Base-by-base conservation (phyloP, 2,329 filamentous ascomycete genomes). In the Alternaria ventricosa region DNA sequence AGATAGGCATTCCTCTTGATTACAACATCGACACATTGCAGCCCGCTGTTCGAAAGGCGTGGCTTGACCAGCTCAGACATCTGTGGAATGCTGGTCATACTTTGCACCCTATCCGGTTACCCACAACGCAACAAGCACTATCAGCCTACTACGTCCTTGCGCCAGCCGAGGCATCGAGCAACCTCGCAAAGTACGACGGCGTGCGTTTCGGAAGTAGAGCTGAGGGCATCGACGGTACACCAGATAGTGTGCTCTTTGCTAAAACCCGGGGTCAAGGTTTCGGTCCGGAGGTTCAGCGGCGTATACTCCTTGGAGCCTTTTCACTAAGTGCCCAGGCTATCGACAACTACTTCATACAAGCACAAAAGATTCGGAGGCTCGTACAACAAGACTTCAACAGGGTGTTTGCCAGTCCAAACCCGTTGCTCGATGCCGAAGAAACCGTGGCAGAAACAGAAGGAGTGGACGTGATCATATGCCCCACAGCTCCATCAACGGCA, bases 131-230 rank as follows among this genome's bases (percentile, higher is more conserved):
- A 66, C 90, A 92, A 70, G 95, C 96, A 0, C 87, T 99, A 1
- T 92, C 94, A 20, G 92, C 96, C 33, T 99, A 99, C 83, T 99
- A 99, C 79, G 88, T 99, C 60, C 89, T 99, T 60, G 96, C 96
- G 1, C 93, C 96, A 0, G 95, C 96, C 15, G 96, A 99, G 81
- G 96, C 96, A 4, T 93, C 93, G 1, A 98, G 95, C 15, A 99
- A 99, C 74, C 87, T 99, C 3, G 93, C 96, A 61, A 97, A 97
- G 78, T 99, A 97, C 79, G 96, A 99, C 73, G 96, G 96, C 20
- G 89, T 98, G n/a, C 91, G 96, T 11, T 99, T 97, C 80, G 96
- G 96, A 1, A 85, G 84, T 20, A 86, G 89, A 28, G 82, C 77
- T 10, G 59, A 74, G 9, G 85, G 84, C 50, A 84, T 89, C 63